phyloP scores from a whole-genome alignment of 2,329 filamentous ascomycete species.

The Neonectria neomacrospora region DNA sequence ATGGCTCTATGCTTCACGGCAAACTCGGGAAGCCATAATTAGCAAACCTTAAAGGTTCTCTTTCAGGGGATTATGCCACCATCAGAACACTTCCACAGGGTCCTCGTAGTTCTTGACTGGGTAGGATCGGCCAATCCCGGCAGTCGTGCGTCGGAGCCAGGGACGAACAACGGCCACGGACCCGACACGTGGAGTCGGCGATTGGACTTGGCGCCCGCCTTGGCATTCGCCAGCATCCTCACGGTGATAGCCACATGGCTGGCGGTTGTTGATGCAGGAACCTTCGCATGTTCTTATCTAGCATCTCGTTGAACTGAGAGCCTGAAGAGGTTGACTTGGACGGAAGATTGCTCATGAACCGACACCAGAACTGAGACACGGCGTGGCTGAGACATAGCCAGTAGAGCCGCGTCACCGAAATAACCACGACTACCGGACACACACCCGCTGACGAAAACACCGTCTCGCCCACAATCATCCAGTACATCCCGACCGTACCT shows the following conservation, averaged over 20 bases:
- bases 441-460: background rate
- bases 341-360: background rate
- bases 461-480: background rate
- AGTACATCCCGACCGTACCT: background rate
- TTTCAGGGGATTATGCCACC: background rate
- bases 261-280: background rate
- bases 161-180: slow-evolving; percentile 31
- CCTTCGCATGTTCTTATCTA: background rate
- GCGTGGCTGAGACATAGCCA: background rate
- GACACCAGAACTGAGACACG: background rate
- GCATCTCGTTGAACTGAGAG: background rate
- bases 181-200: slow-evolving; percentile 39
- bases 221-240: slow-evolving; percentile 9
- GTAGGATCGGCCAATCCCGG: slow-evolving; percentile 15
- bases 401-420: background rate
- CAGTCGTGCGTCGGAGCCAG: slow-evolving; percentile 11
- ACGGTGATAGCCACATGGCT: background rate
- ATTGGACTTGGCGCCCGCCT: slow-evolving; percentile 35
- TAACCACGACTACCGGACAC: background rate
- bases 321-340: background rate
- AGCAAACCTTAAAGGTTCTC: background rate
- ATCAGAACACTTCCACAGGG: background rate
- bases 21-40: background rate
- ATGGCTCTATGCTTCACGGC: background rate
- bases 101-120: slow-evolving; percentile 24